Percentiles rank a stretch among this genome's conserved stretches.
phyloP scores from a whole-genome alignment of 2,329 filamentous ascomycete genomes.

The Alternaria sp. region DNA sequence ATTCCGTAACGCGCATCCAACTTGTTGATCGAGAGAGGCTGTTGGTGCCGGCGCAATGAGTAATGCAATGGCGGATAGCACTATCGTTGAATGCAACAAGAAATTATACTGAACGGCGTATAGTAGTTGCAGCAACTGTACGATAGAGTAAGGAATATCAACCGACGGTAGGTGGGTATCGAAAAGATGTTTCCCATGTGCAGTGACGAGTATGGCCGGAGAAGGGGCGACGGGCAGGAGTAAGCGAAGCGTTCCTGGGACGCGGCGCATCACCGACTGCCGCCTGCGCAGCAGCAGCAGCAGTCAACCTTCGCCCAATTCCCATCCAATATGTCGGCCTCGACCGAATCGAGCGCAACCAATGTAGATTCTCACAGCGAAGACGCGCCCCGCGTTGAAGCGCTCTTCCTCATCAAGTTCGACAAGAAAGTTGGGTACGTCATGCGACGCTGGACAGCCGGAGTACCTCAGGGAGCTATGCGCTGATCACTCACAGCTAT shows the following conservation, averaged over 20 bases:
- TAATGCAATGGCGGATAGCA: not conserved
- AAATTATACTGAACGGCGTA: not conserved
- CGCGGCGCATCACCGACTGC: constrained; percentile 6
- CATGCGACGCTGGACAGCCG: constrained; percentile 3
- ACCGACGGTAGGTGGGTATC: not conserved
- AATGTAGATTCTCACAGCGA: constrained; percentile 29
- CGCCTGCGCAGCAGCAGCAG: not conserved
- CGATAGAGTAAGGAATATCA: not conserved
- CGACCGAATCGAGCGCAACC: constrained; percentile 36
- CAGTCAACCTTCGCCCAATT: not conserved
- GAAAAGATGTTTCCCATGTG: not conserved
- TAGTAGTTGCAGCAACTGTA: not conserved
- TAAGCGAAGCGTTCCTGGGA: constrained; percentile 10
- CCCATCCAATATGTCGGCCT: constrained; percentile 16
- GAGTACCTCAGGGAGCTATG: constrained; percentile 1
- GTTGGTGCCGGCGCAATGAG: not conserved
- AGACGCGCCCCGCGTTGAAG: constrained; percentile 57
- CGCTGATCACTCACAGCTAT: constrained; percentile 57
- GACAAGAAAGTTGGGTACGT: constrained; percentile 86
- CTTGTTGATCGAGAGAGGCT: not conserved
- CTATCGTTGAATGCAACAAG: not conserved
- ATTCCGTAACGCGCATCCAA: not conserved
- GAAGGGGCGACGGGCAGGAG: not conserved
- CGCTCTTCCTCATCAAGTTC: constrained; percentile 88
- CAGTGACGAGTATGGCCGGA: not conserved